A percentile compares a stretch with the other conserved stretches of the same genome.
These are phyloP conservation scores for Dendrocalamus sinicus DNA, from an alignment of 176 grass and related monocot genomes.

Conservation along the genomic window DNA sequence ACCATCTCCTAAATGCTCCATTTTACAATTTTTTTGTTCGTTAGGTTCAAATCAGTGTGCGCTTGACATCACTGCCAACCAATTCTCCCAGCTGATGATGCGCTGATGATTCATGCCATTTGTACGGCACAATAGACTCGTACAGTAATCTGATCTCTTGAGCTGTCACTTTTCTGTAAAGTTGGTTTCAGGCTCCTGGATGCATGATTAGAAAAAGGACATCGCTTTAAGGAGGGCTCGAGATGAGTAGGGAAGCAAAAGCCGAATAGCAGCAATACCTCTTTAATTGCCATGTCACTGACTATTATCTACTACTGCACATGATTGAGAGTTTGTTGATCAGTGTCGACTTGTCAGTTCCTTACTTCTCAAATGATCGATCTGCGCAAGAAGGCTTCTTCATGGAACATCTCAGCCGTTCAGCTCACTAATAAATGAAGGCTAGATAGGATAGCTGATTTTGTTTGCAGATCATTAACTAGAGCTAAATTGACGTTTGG, in stretches of 20 bases:
- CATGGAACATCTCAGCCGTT: slow-evolving; percentile 8
- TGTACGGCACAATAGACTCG: not conserved
- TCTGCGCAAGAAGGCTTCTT: not conserved
- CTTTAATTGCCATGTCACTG: not conserved
- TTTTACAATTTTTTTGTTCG: not conserved
- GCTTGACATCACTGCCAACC: slow-evolving; percentile 41
- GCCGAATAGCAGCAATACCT: not conserved
- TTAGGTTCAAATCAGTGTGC: slow-evolving; percentile 14
- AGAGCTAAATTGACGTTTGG: slow-evolving; percentile 31
- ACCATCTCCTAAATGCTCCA: slow-evolving; percentile 43
- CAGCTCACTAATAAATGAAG: not conserved
- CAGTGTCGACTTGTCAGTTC: not conserved
- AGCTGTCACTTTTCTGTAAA: slow-evolving; percentile 23
- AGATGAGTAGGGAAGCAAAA: slow-evolving; percentile 26
- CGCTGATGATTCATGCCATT: not conserved
- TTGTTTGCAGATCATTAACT: slow-evolving; percentile 25
- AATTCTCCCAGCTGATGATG: not conserved
- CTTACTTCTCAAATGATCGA: slow-evolving; percentile 23
- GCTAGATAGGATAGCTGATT: not conserved
- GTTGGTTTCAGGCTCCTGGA: slow-evolving; percentile 15
- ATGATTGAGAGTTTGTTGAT: slow-evolving; percentile 35
- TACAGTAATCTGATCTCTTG: slow-evolving; percentile 1
- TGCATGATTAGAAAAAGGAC: slow-evolving; percentile 20
- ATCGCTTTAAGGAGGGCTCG: not conserved
- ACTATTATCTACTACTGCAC: not conserved